Base-by-base conservation (phyloP, 257 asterid genomes). In the Capsicum pubescens region DNA sequence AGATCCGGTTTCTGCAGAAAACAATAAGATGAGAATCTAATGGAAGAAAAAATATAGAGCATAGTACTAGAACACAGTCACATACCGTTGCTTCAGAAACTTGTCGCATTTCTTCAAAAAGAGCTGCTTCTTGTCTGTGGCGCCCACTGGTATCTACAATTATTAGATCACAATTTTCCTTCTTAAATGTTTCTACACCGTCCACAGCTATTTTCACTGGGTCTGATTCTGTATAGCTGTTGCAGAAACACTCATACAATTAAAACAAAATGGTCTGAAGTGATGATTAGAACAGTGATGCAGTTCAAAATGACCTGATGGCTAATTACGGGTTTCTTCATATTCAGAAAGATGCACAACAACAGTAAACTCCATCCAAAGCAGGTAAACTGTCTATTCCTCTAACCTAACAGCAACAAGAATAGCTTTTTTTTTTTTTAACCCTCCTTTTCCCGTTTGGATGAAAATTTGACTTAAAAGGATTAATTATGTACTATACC, bases 81-180 rank as follows among this genome's bases (percentile, higher is more conserved):
- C 32, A 66, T 85, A 95, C 99, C 57, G 96, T 89, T 85, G 98
- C 98, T 92, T 93, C 98, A 64, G 98, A 90, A 86, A 97, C 97
- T 95, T 97, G 98, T 56, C 98, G 97, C 99, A 97, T 97, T 92
- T 97, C 99, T 87, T 97, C 98, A 91, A 97, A 95, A 84, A 93
- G 97, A 84, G 97, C 90, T 32, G 91, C 98, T 91, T 97, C 99
- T 86, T 95, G 99, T 90, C 95, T 97, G 95, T 97, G 99, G 84
- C 99, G 98, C 85, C 99, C 98, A 87, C 99, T 95, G 72, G 98
- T 95, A 78, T 97, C 99, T 87, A 97, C 93, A 84, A 97, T 95
- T 83, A 97, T 97, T 36, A 97, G 95, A 88, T 97, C 99, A 86
- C 95, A 93, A 82, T 92, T 93, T 86, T 95, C 98, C 88, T 93